These are phyloP conservation scores for Mycosphaerella arachidis DNA, from an alignment of 2,329 filamentous ascomycete genomes.

Conservation along the genomic window DNA sequence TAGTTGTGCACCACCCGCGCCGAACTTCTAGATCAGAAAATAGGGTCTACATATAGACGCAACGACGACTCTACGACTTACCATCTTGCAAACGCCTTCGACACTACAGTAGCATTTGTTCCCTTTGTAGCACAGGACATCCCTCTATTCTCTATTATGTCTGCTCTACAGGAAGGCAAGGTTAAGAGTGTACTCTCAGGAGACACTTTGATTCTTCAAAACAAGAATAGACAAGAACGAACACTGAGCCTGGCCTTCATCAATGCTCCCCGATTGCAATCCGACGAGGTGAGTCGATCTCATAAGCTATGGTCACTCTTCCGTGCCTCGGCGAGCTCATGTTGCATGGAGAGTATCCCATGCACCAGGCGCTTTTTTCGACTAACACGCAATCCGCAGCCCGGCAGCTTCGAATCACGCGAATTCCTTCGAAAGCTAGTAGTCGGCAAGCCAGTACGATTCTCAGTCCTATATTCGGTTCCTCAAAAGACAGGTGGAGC, in stretches of 20 bases:
- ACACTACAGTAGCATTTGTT: background rate
- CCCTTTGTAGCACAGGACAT: background rate
- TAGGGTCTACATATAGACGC: no score
- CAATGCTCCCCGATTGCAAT: conserved; percentile 64
- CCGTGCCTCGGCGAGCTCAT: background rate
- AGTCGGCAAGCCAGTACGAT: conserved; percentile 83
- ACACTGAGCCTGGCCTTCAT: conserved; percentile 89
- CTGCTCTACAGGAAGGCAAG: conserved; percentile 56
- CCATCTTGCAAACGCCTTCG: background rate
- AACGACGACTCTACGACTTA: no score
- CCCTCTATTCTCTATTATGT: conserved; percentile 20
- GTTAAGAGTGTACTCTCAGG: conserved; percentile 95
- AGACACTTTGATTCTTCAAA: conserved; percentile 81
- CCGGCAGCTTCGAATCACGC: conserved; percentile 88
- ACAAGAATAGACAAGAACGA: conserved; percentile 76
- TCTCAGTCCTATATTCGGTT: conserved; percentile 80
- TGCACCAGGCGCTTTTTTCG: background rate
- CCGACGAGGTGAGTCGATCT: conserved; percentile 30
- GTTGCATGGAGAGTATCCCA: background rate
- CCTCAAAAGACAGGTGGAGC: conserved; percentile 55
- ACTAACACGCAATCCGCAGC: conserved; percentile 33
- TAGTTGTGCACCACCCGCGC: no score
- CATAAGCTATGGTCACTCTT: background rate
- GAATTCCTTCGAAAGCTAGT: conserved; percentile 81
- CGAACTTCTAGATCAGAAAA: no score